Conservation (phyloP, 495 filamentous ascomycete species). For the Podospora appendiculata region DNA sequence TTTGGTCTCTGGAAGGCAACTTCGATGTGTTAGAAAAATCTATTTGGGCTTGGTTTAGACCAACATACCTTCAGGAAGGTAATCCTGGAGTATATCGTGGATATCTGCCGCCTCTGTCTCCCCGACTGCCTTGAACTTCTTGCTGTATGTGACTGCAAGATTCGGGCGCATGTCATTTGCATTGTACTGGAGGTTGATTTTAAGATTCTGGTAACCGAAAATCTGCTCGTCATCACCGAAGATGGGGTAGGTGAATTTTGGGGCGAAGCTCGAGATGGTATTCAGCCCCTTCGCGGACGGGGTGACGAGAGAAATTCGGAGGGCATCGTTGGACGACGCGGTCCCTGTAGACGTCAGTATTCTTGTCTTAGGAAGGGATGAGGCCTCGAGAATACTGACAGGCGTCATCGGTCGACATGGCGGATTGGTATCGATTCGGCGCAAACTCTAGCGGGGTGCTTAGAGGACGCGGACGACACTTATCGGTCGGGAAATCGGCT, state of each 20-base stretch:
- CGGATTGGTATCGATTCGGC: background rate
- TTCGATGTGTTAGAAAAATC: conserved; percentile 22
- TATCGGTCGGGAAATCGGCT: too few species aligned
- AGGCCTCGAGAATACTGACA: conserved; percentile 9
- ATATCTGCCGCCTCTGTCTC: conserved; percentile 65
- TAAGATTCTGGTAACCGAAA: conserved; percentile 78
- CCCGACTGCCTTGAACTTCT: conserved; percentile 65
- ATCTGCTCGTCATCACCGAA: conserved; percentile 88
- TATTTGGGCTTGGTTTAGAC: background rate
- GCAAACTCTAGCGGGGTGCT: background rate
- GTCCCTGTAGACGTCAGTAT: conserved; percentile 51
- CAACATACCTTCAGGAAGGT: conserved; percentile 53
- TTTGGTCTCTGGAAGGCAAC: conserved; percentile 54
- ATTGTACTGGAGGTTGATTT: conserved; percentile 69
- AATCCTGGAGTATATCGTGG: conserved; percentile 54
- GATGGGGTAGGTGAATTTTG: conserved; percentile 81
- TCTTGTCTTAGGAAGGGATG: background rate
- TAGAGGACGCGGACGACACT: too few species aligned
- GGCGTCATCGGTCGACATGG: conserved; percentile 12
- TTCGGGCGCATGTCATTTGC: conserved; percentile 75
- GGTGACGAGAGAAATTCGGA: conserved; percentile 61
- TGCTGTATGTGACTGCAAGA: conserved; percentile 59
- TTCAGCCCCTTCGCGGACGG: conserved; percentile 43
- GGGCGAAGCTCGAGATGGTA: conserved; percentile 62
- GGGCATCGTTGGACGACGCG: conserved; percentile 63